Evolutionary conservation across 106 monocot species (phyloP).

Genomic region (Chionographis japonica): DNA sequence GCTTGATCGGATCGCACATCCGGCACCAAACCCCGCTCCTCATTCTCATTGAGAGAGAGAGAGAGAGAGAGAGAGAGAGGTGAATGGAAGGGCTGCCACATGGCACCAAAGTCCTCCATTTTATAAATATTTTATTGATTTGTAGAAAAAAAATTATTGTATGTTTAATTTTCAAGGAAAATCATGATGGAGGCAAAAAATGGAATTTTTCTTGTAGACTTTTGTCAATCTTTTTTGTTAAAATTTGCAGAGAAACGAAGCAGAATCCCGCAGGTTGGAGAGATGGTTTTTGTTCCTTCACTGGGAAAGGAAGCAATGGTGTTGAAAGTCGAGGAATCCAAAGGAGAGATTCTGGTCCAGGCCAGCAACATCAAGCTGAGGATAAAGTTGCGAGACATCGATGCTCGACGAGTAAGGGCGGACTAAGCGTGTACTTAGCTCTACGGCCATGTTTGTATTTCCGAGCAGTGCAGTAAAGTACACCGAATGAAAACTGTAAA

Average conservation of each 20-base stretch:
- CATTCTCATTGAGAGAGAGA: accelerated
- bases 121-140: too few species aligned
- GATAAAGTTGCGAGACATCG: slow-evolving; percentile 45
- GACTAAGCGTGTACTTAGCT: not conserved
- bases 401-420: not conserved
- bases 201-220: not conserved
- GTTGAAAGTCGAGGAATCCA: slow-evolving; percentile 51
- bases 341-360: slow-evolving; percentile 59
- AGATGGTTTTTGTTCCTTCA: slow-evolving; percentile 46
- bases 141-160: too few species aligned
- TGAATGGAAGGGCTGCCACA: too few species aligned
- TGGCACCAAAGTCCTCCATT: too few species aligned
- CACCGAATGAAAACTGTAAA: too few species aligned
- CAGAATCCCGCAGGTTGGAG: slow-evolving; percentile 48
- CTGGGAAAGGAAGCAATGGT: slow-evolving; percentile 60
- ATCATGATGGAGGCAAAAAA: too few species aligned
- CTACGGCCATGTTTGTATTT: too few species aligned
- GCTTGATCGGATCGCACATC: too few species aligned
- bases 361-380: slow-evolving; percentile 64
- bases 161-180: too few species aligned
- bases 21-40: too few species aligned
- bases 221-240: not conserved
- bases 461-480: too few species aligned
- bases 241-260: slow-evolving; percentile 24
- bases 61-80: too few species aligned